Evolutionary conservation across 768 basidiomycete species (phyloP).

Genomic region (Fomitopsis pulvina): DNA sequence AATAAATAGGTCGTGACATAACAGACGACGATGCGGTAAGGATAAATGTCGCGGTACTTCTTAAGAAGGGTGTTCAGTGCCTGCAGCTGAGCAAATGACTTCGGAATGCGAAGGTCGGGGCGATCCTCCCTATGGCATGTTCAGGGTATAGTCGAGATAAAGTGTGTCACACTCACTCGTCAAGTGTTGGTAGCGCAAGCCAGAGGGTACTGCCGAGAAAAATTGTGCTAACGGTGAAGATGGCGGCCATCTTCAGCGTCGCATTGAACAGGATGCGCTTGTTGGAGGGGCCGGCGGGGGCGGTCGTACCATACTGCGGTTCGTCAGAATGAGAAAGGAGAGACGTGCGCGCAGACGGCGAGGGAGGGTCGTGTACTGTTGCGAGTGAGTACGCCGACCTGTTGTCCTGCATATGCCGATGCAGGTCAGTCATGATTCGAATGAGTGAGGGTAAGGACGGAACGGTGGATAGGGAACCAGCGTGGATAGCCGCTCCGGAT

Average conservation of each 20-base stretch:
- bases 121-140: slow-evolving; percentile 63
- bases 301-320: slow-evolving; percentile 42
- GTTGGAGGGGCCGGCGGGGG: slow-evolving; percentile 31
- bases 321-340: slow-evolving; percentile 17
- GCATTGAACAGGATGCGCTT: slow-evolving; percentile 69
- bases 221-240: slow-evolving; percentile 66
- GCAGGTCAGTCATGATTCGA: not conserved
- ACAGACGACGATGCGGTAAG: slow-evolving; percentile 77
- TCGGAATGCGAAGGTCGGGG: slow-evolving; percentile 72
- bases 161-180: slow-evolving; percentile 48
- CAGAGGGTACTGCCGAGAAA: slow-evolving; percentile 75
- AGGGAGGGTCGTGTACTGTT: slow-evolving; percentile 37
- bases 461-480: no score
- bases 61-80: slow-evolving; percentile 79
- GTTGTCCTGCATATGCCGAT: slow-evolving; percentile 25
- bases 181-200: slow-evolving; percentile 72
- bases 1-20: slow-evolving; percentile 90
- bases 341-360: slow-evolving; percentile 29
- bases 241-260: slow-evolving; percentile 72
- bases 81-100: slow-evolving; percentile 82
- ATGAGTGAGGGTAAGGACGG: not conserved
- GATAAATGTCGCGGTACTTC: slow-evolving; percentile 89
- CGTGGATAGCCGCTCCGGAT: no score
- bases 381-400: slow-evolving; percentile 57
- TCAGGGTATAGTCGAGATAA: slow-evolving; percentile 1